A percentile compares a stretch with the other conserved stretches of the same genome.
Conservation (phyloP, 345 rosid genomes). For the Geranium brycei region DNA sequence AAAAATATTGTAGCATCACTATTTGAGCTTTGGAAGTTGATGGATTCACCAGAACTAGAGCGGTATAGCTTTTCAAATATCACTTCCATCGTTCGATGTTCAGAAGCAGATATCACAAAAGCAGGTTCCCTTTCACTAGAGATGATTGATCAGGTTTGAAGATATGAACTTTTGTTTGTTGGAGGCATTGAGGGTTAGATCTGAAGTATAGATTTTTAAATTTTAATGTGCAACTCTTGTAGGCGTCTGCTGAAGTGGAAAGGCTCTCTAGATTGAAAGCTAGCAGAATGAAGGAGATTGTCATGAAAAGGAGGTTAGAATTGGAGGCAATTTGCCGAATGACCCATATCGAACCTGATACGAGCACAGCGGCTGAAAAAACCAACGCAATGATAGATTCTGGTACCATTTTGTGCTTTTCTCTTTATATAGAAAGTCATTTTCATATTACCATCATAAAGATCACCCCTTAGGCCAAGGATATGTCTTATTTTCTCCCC, state of each 20-base stretch:
- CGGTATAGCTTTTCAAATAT: constrained; percentile 44
- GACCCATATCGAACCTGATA: constrained; percentile 73
- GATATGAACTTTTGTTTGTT: not conserved
- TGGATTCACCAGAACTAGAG: constrained; percentile 76
- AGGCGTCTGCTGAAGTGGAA: constrained; percentile 87
- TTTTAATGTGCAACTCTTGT: constrained; percentile 9
- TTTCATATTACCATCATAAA: no score
- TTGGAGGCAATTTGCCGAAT: constrained; percentile 61
- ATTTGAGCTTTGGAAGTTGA: constrained; percentile 78
- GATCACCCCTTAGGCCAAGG: no score
- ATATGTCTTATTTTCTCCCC: no score
- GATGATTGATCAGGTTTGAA: constrained; percentile 57
- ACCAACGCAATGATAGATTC: constrained; percentile 86
- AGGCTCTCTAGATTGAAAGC: constrained; percentile 67
- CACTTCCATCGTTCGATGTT: constrained; percentile 35
- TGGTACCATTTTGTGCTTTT: constrained; percentile 28
- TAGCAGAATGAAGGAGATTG: constrained; percentile 91
- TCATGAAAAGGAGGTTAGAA: constrained; percentile 74
- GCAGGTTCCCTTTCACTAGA: constrained; percentile 57
- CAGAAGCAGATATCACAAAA: constrained; percentile 54
- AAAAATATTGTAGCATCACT: constrained; percentile 46
- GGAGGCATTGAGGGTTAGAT: not conserved
- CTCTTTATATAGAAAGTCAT: not conserved
- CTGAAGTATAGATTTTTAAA: constrained; percentile 6
- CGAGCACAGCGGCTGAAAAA: constrained; percentile 82